Percentiles rank a stretch among this genome's conserved stretches.
Conservation (phyloP, 352 stramenopile species). For the Phytophthora idaei region DNA sequence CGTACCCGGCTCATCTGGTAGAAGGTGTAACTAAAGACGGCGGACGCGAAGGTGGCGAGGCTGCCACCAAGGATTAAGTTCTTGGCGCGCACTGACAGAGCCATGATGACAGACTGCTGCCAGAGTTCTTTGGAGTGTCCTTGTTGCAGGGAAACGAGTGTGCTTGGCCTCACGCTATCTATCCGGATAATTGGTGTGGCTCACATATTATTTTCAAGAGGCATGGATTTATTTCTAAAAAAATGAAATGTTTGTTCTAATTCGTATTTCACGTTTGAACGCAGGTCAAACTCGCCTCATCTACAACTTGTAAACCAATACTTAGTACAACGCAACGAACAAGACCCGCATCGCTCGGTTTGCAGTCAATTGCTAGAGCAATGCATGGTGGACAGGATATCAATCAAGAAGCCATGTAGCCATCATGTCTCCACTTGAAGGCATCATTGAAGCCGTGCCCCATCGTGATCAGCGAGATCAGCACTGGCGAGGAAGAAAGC, state of each 20-base stretch:
- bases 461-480: neutral
- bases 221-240: no score
- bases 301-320: no score
- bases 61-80: slow-evolving; percentile 76
- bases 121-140: neutral
- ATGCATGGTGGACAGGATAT: slow-evolving; percentile 6
- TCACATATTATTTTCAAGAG: neutral
- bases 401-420: slow-evolving; percentile 1
- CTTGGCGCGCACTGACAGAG: slow-evolving; percentile 72
- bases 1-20: slow-evolving; percentile 83
- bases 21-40: slow-evolving; percentile 81
- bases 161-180: slow-evolving; percentile 13
- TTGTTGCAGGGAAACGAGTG: neutral
- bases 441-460: neutral
- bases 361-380: neutral
- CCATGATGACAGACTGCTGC: slow-evolving; percentile 37
- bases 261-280: no score
- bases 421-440: slow-evolving; percentile 8
- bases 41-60: slow-evolving; percentile 65
- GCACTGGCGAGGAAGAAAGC: neutral
- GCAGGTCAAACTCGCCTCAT: no score
- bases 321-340: neutral
- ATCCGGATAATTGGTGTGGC: slow-evolving; percentile 14
- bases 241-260: no score
- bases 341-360: neutral